Percentiles rank a stretch among this genome's conserved stretches.
Conservation (phyloP, 345 rosid species). For the Viola odorata region DNA sequence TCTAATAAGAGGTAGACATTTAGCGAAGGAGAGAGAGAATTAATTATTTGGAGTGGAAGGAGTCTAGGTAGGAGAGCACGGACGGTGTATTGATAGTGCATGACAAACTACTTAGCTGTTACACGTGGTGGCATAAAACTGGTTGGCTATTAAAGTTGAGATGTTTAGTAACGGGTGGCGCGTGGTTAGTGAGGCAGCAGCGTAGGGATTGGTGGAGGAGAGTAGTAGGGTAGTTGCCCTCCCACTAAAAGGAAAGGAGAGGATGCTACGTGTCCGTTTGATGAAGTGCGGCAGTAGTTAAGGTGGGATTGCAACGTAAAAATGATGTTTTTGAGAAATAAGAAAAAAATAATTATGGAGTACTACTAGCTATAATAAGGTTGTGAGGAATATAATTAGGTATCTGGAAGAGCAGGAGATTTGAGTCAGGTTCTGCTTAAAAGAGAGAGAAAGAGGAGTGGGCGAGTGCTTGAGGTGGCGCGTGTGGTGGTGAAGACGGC, state of each 20-base stretch:
- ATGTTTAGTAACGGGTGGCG: not conserved
- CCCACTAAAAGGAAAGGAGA: not conserved
- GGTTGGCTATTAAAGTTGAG: no score
- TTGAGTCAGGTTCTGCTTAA: not conserved
- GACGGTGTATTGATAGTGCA: no score
- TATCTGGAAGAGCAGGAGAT: not conserved
- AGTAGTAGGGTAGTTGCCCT: no score
- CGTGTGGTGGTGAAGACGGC: not conserved
- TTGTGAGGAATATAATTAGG: not conserved
- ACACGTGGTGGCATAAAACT: no score
- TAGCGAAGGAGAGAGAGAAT: no score
- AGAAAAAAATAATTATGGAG: not conserved
- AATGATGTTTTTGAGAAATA: conserved; percentile 22
- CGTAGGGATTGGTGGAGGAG: no score
- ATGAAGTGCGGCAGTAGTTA: conserved; percentile 2
- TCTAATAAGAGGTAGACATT: no score
- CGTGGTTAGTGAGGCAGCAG: not conserved
- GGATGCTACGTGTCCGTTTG: conserved; percentile 15
- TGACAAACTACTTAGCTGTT: no score
- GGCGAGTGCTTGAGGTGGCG: conserved; percentile 1
- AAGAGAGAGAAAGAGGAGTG: not conserved
- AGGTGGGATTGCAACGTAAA: no score
- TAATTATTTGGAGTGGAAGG: no score
- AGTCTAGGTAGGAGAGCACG: no score
- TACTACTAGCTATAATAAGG: no score